A percentile compares a stretch with the other conserved stretches of the same genome.
Conservation (phyloP, 2,329 filamentous ascomycete genomes). For the Hypoxylon sp. region DNA sequence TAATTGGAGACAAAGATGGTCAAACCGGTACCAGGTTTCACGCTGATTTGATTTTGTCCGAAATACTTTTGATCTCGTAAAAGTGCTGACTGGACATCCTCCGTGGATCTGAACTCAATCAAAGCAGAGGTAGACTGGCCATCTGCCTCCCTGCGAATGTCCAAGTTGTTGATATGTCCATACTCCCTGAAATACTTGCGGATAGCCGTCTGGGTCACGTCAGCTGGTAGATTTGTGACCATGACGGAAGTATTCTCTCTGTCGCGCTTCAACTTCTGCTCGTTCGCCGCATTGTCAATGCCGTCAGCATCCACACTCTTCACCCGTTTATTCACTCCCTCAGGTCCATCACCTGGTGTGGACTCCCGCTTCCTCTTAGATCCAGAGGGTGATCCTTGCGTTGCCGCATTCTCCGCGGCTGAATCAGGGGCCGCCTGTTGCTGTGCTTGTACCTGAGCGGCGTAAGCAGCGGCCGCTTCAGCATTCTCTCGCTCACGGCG, state of each 20-base stretch:
- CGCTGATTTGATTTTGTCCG: slow-evolving; percentile 78
- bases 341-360: slow-evolving; percentile 64
- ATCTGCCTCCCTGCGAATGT: slow-evolving; percentile 73
- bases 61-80: slow-evolving; percentile 86
- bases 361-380: slow-evolving; percentile 83
- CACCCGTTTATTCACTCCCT: slow-evolving; percentile 76
- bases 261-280: slow-evolving; percentile 77
- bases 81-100: slow-evolving; percentile 86
- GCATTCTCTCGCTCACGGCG: slow-evolving; percentile 77
- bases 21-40: slow-evolving; percentile 80
- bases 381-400: slow-evolving; percentile 58
- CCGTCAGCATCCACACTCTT: slow-evolving; percentile 62
- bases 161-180: slow-evolving; percentile 85
- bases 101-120: slow-evolving; percentile 85
- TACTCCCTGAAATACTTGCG: slow-evolving; percentile 94
- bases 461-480: slow-evolving; percentile 69
- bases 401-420: slow-evolving; percentile 46
- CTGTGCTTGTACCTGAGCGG: slow-evolving; percentile 54
- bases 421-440: slow-evolving; percentile 54
- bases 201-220: slow-evolving; percentile 79
- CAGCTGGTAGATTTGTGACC: slow-evolving; percentile 80
- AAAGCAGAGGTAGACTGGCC: slow-evolving; percentile 77
- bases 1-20: slow-evolving; percentile 95
- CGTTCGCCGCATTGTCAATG: slow-evolving; percentile 54
- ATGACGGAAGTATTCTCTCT: slow-evolving; percentile 91